These are phyloP conservation scores for Yarrowia osloensis DNA, from an alignment of 805 yeast genomes.

Conservation along the genomic window DNA sequence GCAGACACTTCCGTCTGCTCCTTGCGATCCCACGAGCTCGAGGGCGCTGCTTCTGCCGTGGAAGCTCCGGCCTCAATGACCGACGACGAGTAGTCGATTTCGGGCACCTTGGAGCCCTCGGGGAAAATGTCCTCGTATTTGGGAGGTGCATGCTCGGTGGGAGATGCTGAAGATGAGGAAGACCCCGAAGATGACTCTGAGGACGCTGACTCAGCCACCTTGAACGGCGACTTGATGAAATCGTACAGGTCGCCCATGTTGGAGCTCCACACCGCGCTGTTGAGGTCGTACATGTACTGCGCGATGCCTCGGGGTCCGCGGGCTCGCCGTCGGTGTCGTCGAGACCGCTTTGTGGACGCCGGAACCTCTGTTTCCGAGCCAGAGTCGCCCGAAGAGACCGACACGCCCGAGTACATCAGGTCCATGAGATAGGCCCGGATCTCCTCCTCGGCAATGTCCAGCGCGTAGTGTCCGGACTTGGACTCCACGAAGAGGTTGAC, in stretches of 20 bases:
- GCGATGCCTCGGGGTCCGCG: slow-evolving; percentile 25
- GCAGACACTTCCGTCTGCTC: neutral
- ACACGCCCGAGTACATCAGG: slow-evolving; percentile 44
- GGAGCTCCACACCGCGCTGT: slow-evolving; percentile 19
- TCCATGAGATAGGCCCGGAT: slow-evolving; percentile 45
- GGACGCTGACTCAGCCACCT: neutral
- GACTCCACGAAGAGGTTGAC: slow-evolving; percentile 59
- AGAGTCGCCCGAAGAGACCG: slow-evolving; percentile 33
- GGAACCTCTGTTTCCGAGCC: slow-evolving; percentile 34
- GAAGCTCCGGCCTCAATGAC: slow-evolving; percentile 34
- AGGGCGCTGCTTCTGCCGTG: neutral
- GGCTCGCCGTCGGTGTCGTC: slow-evolving; percentile 17
- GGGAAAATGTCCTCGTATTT: slow-evolving; percentile 40
- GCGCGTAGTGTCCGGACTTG: slow-evolving; percentile 47
- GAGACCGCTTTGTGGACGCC: slow-evolving; percentile 31
- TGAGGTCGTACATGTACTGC: slow-evolving; percentile 34
- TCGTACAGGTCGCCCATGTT: slow-evolving; percentile 29
- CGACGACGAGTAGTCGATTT: slow-evolving; percentile 34
- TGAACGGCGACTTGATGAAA: slow-evolving; percentile 26
- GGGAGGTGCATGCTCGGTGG: slow-evolving; percentile 34
- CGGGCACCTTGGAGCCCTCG: slow-evolving; percentile 33
- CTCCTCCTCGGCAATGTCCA: slow-evolving; percentile 36
- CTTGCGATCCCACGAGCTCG: slow-evolving; percentile 17
- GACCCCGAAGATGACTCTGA: slow-evolving; percentile 2
- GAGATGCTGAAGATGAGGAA: neutral